Base-by-base conservation (phyloP, 148 eudicot species). In the Silene uniflora region DNA sequence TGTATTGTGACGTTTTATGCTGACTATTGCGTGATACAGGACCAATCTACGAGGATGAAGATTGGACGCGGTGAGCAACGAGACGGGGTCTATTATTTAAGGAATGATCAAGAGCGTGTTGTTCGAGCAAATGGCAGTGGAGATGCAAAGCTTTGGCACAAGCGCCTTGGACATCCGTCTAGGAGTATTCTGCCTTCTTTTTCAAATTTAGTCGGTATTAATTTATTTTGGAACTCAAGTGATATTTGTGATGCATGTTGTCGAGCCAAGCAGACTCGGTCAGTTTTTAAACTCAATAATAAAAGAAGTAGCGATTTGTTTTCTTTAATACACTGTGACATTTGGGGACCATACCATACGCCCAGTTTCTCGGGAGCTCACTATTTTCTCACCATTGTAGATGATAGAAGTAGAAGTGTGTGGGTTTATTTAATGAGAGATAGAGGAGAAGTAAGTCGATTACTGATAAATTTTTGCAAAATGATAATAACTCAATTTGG, bases 21-120 rank as follows among this genome's bases (percentile, higher is more conserved):
- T 49, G 29, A 39, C 6, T 62, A 27, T 29, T 71, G 69, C 39
- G 55, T 75, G 47, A 63, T 39, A 42, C 66, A 67, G 66, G 78
- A 67, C 32, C 27, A 44, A 16, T 14, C 18, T 56, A 13, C 61
- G 19, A 56, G 61, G 61, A 56, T 18, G 17, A 16, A 18, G 61
- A 67, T 67, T 35, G 71, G 71, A 67, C 71, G 22, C 0, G 71
- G 19, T 67, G 71, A 67, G 13, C 39, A 24, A 13, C n/a, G 71
- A 11, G 12, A 32, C 7, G 71, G 71, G 44, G 47, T 67, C 29
- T 67, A 32, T 35, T 67, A 23, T 9, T 39, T 25, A 12, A 29
- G 11, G 35, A 5, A 3, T 12, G 21, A 29, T 6, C 14, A 42
- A 5, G 39, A 22, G 19, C 18, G 11, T 10, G 5, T 56, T 10